These are phyloP conservation scores for Leptographium galeiforme DNA, from an alignment of 2,329 filamentous ascomycete species.

Conservation along the genomic window DNA sequence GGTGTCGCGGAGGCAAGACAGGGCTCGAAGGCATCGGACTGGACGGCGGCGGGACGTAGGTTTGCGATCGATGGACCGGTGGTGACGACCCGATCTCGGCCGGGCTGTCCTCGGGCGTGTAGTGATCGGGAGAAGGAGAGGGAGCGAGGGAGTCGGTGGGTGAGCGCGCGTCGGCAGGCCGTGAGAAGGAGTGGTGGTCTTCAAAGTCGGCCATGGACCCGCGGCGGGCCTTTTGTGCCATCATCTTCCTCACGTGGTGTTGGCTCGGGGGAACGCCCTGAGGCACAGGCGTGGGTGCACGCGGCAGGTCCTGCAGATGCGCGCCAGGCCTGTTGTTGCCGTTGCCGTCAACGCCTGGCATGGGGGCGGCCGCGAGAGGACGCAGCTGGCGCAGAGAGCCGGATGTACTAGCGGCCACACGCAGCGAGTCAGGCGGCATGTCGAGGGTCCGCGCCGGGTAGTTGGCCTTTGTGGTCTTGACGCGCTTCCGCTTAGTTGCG, in stretches of 20 bases:
- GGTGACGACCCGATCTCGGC: constrained; percentile 82
- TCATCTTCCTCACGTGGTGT: constrained; percentile 18
- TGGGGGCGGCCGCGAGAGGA: constrained; percentile 44
- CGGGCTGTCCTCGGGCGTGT: constrained; percentile 52
- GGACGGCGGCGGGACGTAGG: constrained; percentile 34
- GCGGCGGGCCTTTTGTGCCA: constrained; percentile 36
- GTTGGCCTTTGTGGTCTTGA: constrained; percentile 62
- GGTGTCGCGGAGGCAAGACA: constrained; percentile 49
- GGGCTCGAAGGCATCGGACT: constrained; percentile 71
- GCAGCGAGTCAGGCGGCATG: constrained; percentile 61
- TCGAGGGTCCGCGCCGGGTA: constrained; percentile 48
- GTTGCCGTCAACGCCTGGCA: constrained; percentile 19
- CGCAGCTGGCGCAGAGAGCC: constrained; percentile 77
- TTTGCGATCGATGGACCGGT: constrained; percentile 54
- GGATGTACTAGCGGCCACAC: constrained; percentile 82
- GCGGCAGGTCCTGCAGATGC: constrained; percentile 58
- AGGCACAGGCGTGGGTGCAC: constrained; percentile 66
- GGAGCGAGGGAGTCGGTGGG: constrained; percentile 37
- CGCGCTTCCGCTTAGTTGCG: constrained; percentile 56
- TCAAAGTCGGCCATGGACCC: constrained; percentile 35
- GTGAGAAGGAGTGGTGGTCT: constrained; percentile 16
- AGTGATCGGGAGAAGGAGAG: constrained; percentile 38
- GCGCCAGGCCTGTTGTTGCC: constrained; percentile 22
- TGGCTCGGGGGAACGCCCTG: constrained; percentile 22
- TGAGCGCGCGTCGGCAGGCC: constrained; percentile 38